Evolutionary conservation across 225 moss, liverwort and hornwort species (phyloP).

Genomic region (Lunularia cruciata): DNA sequence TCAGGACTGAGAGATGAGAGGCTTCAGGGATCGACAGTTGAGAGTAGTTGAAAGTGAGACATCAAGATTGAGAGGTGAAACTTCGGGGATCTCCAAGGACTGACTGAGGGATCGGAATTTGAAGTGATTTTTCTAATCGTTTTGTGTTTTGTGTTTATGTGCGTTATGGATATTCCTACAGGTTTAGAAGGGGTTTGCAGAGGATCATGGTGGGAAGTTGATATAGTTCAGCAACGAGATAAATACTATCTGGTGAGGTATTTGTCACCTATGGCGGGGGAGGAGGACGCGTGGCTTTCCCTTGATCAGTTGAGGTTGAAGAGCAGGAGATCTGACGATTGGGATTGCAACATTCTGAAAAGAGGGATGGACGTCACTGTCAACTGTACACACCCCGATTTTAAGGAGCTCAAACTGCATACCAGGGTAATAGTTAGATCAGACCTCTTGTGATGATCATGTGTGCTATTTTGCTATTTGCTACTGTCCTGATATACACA

Average conservation of each 20-base stretch:
- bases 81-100: too few species aligned
- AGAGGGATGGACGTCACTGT: constrained; percentile 39
- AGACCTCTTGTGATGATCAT: too few species aligned
- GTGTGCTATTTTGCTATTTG: too few species aligned
- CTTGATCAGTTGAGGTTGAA: constrained; percentile 32
- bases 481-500: too few species aligned
- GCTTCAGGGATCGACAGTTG: too few species aligned
- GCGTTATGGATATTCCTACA: too few species aligned
- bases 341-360: constrained; percentile 35
- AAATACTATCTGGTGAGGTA: constrained; percentile 15
- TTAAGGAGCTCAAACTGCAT: constrained; percentile 1
- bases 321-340: constrained; percentile 29
- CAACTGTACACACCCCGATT: constrained; percentile 22
- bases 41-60: too few species aligned
- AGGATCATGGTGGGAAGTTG: constrained; percentile 44
- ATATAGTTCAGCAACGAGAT: constrained; percentile 3
- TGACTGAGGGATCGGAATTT: too few species aligned
- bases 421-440: neutral
- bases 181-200: constrained; percentile 34
- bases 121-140: too few species aligned
- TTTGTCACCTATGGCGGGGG: neutral
- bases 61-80: too few species aligned
- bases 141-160: too few species aligned
- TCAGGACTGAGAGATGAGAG: too few species aligned
- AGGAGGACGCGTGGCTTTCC: constrained; percentile 22